These are phyloP conservation scores for Ascomycota sp. DNA, from an alignment of 2,329 filamentous ascomycete genomes.

Conservation along the genomic window DNA sequence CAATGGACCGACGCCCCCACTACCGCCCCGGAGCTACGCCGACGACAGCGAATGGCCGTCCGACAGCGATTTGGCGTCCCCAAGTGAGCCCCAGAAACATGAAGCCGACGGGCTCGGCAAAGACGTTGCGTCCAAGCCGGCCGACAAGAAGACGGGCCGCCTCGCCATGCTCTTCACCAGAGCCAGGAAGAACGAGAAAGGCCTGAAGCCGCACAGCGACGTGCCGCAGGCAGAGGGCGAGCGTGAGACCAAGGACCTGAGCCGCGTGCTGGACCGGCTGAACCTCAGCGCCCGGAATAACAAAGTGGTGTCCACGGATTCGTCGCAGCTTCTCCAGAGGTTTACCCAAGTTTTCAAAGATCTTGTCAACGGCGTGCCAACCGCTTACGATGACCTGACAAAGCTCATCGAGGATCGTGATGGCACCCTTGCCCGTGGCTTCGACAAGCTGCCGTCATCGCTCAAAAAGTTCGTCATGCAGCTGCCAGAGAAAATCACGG, in stretches of 20 bases:
- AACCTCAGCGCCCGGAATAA: constrained; percentile 71
- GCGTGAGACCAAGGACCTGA: constrained; percentile 47
- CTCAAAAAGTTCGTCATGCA: constrained; percentile 71
- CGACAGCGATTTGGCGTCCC: constrained; percentile 9
- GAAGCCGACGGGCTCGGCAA: background rate
- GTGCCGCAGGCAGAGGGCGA: constrained; percentile 19
- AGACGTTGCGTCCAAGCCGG: constrained; percentile 7
- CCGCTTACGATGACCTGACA: constrained; percentile 74
- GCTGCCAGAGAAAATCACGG: constrained; percentile 61
- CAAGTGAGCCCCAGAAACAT: constrained; percentile 5
- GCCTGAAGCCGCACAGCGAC: constrained; percentile 12
- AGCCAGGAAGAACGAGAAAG: constrained; percentile 18
- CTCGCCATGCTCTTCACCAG: constrained; percentile 15
- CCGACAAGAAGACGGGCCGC: constrained; percentile 14
- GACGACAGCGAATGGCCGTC: constrained; percentile 27
- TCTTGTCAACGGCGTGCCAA: constrained; percentile 75
- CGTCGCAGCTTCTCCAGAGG: constrained; percentile 53
- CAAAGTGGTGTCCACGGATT: constrained; percentile 65
- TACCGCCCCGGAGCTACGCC: constrained; percentile 30
- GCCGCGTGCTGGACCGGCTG: constrained; percentile 57
- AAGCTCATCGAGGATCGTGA: constrained; percentile 37
- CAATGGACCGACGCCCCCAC: constrained; percentile 24
- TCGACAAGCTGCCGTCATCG: constrained; percentile 49
- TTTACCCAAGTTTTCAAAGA: constrained; percentile 88
- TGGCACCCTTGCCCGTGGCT: constrained; percentile 33